A percentile compares a stretch with the other conserved stretches of the same genome.
Conservation (phyloP, 78 protist genomes). For the Dictyostelium citrinum region DNA sequence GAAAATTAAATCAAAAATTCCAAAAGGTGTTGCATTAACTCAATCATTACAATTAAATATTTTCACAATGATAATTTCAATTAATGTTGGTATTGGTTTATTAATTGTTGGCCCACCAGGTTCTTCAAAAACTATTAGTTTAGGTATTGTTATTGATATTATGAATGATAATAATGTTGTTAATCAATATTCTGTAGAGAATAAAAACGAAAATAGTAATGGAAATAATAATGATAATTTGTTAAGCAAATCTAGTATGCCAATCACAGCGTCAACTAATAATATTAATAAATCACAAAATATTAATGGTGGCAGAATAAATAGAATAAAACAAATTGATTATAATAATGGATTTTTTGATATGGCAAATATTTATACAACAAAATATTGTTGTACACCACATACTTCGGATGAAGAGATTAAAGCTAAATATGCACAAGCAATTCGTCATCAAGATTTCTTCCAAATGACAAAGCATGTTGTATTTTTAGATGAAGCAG, state of each 20-base stretch:
- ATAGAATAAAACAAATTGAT: not conserved
- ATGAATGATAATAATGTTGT: conserved; percentile 38
- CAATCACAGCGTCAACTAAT: not conserved
- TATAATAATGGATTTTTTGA: not conserved
- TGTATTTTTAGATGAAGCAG: conserved; percentile 52
- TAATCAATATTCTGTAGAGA: not conserved
- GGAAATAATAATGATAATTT: not conserved
- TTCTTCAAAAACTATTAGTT: not conserved
- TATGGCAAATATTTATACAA: not conserved
- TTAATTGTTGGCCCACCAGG: conserved; percentile 53
- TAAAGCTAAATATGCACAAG: conserved; percentile 6
- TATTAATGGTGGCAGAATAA: not conserved
- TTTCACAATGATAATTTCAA: conserved; percentile 10
- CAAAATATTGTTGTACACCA: conserved; percentile 25
- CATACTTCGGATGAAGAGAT: conserved; percentile 58
- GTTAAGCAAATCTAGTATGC: not conserved
- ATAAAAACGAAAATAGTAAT: not conserved
- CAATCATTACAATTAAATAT: conserved; percentile 17
- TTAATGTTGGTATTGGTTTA: conserved; percentile 11
- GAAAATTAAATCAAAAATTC: conserved; percentile 36
- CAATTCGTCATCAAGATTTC: conserved; percentile 29
- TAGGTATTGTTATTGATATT: conserved; percentile 34
- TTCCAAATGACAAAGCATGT: conserved; percentile 6
- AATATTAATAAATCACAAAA: not conserved
- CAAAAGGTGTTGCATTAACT: conserved; percentile 33